These are phyloP conservation scores for Nicotiana attenuata DNA, from an alignment of 257 asterid species.

Conservation along the genomic window DNA sequence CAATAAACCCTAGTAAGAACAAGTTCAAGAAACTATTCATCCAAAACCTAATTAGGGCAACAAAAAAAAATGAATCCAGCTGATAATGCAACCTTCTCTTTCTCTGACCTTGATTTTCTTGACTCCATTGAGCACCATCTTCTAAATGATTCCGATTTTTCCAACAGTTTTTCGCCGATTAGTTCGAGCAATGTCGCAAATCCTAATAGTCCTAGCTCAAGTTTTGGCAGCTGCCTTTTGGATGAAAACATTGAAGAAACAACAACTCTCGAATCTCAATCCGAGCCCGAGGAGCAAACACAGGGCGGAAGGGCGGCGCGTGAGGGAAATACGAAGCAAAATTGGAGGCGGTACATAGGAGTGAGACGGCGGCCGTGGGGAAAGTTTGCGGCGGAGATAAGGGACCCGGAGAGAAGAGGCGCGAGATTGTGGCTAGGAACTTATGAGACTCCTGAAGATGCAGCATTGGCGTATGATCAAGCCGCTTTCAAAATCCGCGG, in stretches of 20 bases:
- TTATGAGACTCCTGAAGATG: constrained; percentile 18
- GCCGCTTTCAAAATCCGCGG: constrained; percentile 17
- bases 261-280: neutral
- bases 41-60: neutral
- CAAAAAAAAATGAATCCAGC: neutral
- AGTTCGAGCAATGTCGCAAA: neutral
- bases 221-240: neutral
- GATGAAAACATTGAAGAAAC: neutral
- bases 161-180: neutral
- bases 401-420: constrained; percentile 8
- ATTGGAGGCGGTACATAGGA: constrained; percentile 17
- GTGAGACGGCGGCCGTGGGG: constrained; percentile 27
- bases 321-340: neutral
- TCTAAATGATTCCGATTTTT: constrained; percentile 19
- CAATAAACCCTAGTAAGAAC: neutral
- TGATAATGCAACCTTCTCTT: neutral
- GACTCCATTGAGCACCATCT: constrained; percentile 31
- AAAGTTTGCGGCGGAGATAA: constrained; percentile 20
- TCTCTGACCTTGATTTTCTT: constrained; percentile 20
- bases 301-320: neutral
- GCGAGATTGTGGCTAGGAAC: constrained; percentile 20
- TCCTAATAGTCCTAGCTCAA: neutral
- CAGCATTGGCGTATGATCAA: constrained; percentile 19
- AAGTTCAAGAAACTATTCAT: neutral
- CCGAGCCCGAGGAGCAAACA: neutral